These are phyloP conservation scores for Pythium dissotocum DNA, from an alignment of 352 stramenopile species.

Conservation along the genomic window DNA sequence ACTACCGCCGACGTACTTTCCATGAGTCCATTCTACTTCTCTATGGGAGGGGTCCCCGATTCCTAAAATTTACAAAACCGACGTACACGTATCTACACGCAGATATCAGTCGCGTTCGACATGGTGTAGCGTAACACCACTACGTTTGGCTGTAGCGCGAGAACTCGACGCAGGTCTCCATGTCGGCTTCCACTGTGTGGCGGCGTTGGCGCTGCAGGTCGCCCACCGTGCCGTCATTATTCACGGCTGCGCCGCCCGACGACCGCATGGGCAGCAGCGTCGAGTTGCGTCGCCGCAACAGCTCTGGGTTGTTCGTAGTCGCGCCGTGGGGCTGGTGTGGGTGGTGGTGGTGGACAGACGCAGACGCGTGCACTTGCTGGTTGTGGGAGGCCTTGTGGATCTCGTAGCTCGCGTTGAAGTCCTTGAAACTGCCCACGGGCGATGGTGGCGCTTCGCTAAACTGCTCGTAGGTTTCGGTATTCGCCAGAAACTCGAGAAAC, in stretches of 20 bases:
- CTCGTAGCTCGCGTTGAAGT: slow-evolving; percentile 31
- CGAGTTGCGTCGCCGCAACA: slow-evolving; percentile 28
- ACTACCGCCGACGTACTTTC: background rate
- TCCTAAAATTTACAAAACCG: slow-evolving; percentile 9
- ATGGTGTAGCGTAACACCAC: background rate
- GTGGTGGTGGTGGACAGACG: slow-evolving; percentile 3
- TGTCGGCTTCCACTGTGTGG: slow-evolving; percentile 24
- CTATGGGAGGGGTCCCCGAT: background rate
- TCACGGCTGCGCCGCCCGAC: background rate
- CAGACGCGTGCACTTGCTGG: slow-evolving; percentile 14
- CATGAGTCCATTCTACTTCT: slow-evolving; percentile 4
- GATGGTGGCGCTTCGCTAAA: slow-evolving; percentile 34
- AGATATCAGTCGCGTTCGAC: background rate
- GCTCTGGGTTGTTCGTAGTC: slow-evolving; percentile 11
- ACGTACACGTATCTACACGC: slow-evolving; percentile 22
- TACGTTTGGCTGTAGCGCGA: slow-evolving; percentile 56
- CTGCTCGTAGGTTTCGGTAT: slow-evolving; percentile 58
- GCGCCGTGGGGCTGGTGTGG: slow-evolving; percentile 12
- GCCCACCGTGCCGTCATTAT: background rate
- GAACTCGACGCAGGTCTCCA: slow-evolving; percentile 52
- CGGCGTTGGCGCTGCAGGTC: slow-evolving; percentile 9
- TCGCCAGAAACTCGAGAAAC: slow-evolving; percentile 69
- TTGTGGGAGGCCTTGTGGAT: slow-evolving; percentile 24
- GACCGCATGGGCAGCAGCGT: slow-evolving; percentile 18
- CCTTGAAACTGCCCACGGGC: slow-evolving; percentile 30